Evolutionary conservation across 2,329 filamentous ascomycete species (phyloP), one percentile per base, ranked within the genome.

Genomic region (Penicillium brasilianum): DNA sequence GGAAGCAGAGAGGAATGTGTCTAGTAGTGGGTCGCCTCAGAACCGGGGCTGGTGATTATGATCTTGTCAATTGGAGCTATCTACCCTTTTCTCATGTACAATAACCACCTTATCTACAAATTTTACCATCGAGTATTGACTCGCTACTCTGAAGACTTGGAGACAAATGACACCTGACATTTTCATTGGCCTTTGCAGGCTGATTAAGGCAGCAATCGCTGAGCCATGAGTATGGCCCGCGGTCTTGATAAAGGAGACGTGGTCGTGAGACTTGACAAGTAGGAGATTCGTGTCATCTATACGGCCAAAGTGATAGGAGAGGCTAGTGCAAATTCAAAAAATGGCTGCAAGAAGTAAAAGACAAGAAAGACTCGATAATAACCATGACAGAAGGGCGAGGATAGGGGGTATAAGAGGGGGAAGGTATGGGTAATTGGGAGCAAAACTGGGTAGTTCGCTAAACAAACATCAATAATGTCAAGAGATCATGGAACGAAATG

Each of bases 1-100:
- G 18, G 79, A 82, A 3, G 64, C 71, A 0, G 80, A 81, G 66
- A 67, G 78, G 53, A 72, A 74, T 25, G 58, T 57, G 20, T 62
- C 66, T 7, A 62, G 43, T 34, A 71, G 70, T 18, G 61, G 56
- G 43, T 32, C 63, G n/a, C 34, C 58, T 30, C 58, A 58, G 18
- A 56, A 25, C 18, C 61, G 65, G 20, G 60, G 60, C 8, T 73
- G 68, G 68, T 55, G 59, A 48, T 61, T 18, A 61, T 36, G 41
- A 41, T 39, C 1, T 41, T 60, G 9, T 28, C 16, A n/a, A 36
- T 46, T 34, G 25, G 32, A 13, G 50, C 16, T 48, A 30, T 39
- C 43, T 22, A 44, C 14, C 46, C 11, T 46, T 52, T 43, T 28
- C 39, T 59, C 16, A n/a, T 68, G 60, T 67, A 67, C 18, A 60